phyloP scores from a whole-genome alignment of 139 green algal genomes.

The Closterium sp. region DNA sequence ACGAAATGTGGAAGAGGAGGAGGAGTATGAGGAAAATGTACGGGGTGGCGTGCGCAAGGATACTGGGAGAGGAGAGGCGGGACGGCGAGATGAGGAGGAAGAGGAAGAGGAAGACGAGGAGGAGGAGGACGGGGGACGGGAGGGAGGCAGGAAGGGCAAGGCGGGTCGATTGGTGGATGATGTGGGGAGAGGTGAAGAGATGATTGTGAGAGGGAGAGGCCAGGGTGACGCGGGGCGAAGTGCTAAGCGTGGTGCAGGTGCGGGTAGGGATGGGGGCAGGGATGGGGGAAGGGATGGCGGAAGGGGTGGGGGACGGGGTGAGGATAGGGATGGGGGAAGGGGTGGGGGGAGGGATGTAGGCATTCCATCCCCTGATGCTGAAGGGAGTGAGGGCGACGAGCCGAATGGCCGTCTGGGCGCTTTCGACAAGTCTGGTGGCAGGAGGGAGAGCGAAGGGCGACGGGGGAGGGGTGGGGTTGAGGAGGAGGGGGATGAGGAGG shows the following conservation, averaged over 20 bases:
- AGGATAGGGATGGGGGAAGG: not conserved
- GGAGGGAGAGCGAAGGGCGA: not conserved
- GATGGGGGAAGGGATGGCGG: too few species aligned
- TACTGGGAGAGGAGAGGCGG: not conserved
- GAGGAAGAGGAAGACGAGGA: not conserved
- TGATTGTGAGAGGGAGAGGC: not conserved
- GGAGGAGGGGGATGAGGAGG: conserved; percentile 11
- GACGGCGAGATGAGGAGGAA: not conserved
- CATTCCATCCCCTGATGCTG: not conserved
- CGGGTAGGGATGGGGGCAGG: too few species aligned
- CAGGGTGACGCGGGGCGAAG: not conserved
- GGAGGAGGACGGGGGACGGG: not conserved
- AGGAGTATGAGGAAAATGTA: not conserved
- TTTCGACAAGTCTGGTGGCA: not conserved
- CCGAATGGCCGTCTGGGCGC: not conserved
- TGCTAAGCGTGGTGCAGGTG: not conserved
- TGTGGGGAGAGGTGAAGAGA: not conserved
- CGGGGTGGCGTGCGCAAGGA: not conserved
- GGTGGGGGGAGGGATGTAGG: not conserved
- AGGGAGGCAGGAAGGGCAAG: not conserved
- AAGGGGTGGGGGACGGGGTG: too few species aligned
- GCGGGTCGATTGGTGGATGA: not conserved
- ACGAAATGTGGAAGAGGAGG: not conserved
- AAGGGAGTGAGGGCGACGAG: not conserved
- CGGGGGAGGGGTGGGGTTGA: not conserved